These are phyloP conservation scores for Sapria himalayana DNA, from an alignment of 345 rosid genomes.

Conservation along the genomic window DNA sequence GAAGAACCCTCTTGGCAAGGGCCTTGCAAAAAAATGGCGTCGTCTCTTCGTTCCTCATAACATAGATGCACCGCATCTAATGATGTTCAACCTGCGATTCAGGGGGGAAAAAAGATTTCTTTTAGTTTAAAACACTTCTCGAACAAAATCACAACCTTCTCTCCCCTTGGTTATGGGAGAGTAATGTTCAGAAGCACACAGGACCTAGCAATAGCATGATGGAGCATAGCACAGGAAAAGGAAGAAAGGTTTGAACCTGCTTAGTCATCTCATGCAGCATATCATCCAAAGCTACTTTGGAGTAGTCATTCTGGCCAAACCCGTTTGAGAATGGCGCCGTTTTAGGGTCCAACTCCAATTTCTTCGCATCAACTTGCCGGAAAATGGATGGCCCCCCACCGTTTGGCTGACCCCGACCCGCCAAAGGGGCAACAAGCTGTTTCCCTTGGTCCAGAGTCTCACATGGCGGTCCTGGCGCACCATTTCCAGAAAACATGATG, in stretches of 20 bases:
- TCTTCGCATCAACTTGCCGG: conserved; percentile 19
- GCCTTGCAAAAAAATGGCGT: too few relatives aligned
- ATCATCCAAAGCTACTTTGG: conserved; percentile 53
- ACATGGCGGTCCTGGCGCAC: conserved; percentile 9
- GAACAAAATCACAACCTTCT: too few relatives aligned
- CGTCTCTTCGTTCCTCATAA: too few relatives aligned
- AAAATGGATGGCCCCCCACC: conserved; percentile 10
- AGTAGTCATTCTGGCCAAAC: conserved; percentile 19
- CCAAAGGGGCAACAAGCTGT: conserved; percentile 17
- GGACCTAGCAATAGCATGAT: too few relatives aligned
- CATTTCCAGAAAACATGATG: conserved; percentile 17
- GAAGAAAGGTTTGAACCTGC: conserved; percentile 23
- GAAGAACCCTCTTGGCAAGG: too few relatives aligned
- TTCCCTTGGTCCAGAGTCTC: conserved; percentile 17
- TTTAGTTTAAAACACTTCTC: too few relatives aligned
- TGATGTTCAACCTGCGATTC: too few relatives aligned
- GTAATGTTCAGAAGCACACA: too few relatives aligned
- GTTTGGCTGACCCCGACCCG: conserved; percentile 19
- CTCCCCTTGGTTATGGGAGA: too few relatives aligned
- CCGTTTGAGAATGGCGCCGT: conserved; percentile 27
- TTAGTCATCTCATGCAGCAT: conserved; percentile 44
- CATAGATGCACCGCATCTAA: too few relatives aligned
- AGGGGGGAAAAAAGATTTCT: too few relatives aligned
- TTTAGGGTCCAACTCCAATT: conserved; percentile 16
- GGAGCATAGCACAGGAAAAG: background rate